Percentiles rank a stretch among this genome's conserved stretches.
Conservation (phyloP, 305 asterid genomes). For the Fraxinus sp. region DNA sequence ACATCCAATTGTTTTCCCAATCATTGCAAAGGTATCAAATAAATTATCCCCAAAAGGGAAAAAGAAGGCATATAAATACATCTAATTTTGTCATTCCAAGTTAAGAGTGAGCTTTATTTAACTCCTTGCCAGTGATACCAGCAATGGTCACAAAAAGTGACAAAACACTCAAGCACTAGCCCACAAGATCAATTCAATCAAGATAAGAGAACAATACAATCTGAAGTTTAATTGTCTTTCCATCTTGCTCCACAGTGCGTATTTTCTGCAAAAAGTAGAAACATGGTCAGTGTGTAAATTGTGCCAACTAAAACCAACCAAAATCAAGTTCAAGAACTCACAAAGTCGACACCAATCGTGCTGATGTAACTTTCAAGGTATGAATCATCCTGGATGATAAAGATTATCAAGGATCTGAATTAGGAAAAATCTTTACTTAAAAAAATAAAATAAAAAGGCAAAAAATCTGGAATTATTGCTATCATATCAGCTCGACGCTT, state of each 20-base stretch:
- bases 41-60: not conserved
- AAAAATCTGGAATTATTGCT: not conserved
- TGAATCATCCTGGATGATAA: constrained; percentile 72
- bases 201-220: constrained; percentile 50
- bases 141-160: not conserved
- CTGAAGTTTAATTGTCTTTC: constrained; percentile 88
- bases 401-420: constrained; percentile 7
- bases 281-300: constrained; percentile 18
- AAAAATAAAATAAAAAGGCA: not conserved
- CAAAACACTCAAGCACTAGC: not conserved
- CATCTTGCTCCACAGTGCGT: constrained; percentile 92
- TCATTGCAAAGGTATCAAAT: not conserved
- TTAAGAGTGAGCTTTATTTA: not conserved
- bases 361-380: constrained; percentile 89
- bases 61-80: not conserved
- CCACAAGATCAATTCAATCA: not conserved
- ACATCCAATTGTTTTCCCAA: not conserved
- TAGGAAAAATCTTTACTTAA: constrained; percentile 9
- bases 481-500: not conserved
- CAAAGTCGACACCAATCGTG: constrained; percentile 93
- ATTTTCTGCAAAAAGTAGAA: constrained; percentile 62
- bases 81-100: not conserved
- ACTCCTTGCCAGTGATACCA: not conserved
- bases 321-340: constrained; percentile 38
- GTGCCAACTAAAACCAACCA: constrained; percentile 1